These are phyloP conservation scores for Mycena citricolor DNA, from an alignment of 1,284 basidiomycete species.

Conservation along the genomic window DNA sequence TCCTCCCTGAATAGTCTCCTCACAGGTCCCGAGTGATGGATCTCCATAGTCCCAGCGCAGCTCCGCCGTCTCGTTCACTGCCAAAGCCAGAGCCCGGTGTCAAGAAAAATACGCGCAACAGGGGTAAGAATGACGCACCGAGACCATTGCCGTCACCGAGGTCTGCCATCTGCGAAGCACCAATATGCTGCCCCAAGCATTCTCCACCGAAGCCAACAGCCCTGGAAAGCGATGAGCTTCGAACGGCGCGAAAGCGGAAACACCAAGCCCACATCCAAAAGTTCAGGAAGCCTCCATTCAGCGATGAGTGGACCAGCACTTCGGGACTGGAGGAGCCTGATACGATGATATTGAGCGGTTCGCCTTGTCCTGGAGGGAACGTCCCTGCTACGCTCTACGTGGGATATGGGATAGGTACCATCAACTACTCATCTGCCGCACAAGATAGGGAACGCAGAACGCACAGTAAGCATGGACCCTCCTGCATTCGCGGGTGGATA, in stretches of 20 bases:
- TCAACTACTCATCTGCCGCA: neutral
- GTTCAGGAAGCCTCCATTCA: constrained; percentile 77
- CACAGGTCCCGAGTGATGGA: constrained; percentile 74
- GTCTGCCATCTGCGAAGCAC: constrained; percentile 71
- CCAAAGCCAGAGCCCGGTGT: neutral
- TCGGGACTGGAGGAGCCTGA: constrained; percentile 75
- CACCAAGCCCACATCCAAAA: constrained; percentile 61
- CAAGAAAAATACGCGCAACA: neutral
- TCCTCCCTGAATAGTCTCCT: constrained; percentile 86
- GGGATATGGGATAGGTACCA: neutral
- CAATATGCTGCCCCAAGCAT: constrained; percentile 81
- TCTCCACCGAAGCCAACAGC: constrained; percentile 68
- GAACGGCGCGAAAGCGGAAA: constrained; percentile 15
- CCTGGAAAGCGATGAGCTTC: constrained; percentile 27
- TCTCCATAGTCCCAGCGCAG: constrained; percentile 83
- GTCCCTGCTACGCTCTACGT: constrained; percentile 53
- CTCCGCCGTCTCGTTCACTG: constrained; percentile 76
- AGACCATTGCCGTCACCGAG: constrained; percentile 83
- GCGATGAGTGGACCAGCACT: constrained; percentile 65
- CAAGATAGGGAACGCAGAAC: constrained; percentile 17
- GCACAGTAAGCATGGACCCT: constrained; percentile 45
- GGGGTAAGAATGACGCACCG: constrained; percentile 40
- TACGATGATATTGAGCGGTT: constrained; percentile 88
- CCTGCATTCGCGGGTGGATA: constrained; percentile 37
- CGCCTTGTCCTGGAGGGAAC: constrained; percentile 76